Base-by-base conservation (phyloP, 2,329 filamentous ascomycete genomes). In the Monilinia laxa region DNA sequence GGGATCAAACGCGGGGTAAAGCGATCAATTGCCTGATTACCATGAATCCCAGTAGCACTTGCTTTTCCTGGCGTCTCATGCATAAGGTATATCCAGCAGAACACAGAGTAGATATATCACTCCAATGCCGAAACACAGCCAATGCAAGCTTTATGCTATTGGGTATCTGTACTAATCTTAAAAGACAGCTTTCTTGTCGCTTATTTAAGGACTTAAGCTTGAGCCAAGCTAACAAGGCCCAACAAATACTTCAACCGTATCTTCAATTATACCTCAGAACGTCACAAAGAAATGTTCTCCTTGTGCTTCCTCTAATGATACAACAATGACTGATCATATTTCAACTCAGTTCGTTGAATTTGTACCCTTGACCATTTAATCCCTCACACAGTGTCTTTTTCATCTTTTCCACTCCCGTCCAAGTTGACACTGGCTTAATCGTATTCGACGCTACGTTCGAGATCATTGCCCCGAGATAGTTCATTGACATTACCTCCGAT, bases 1-100 rank as follows among this genome's bases (percentile, higher is more conserved):
- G 28, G 45, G 7, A 49, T n/a, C 2, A 49, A 28, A 38, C 7
- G 58, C 58, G 45, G 58, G 45, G 58, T 38, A 51, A 12, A 49
- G 57, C 57, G 18, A 59, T 49, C 18, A 35, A 25, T 60, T 60
- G 56, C 40, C 56, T 47, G 14, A 47, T 47, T 59, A 10, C 16
- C 28, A 51, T 7, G 23, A 25, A 38, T 25, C 20, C 45, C 31
- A 9, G 45, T 52, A 62, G 45, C 58, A 51, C 45, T 62, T 62
- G 28, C 58, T 40, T 12, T 51, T 51, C 31, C 45, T 51, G 45
- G 14, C 23, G 51, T 51, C 51, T 25, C 2, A 62, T 20, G 58
- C 45, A 38, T 62, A 38, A 18, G 51, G n/a, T 25, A 62, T 31
- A 52, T 12, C 28, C 31, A 23, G 12, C 38, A 18, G 35, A 20